Evolutionary conservation across 345 rosid genomes (phyloP).

Genomic region (Cochlearia excelsa): DNA sequence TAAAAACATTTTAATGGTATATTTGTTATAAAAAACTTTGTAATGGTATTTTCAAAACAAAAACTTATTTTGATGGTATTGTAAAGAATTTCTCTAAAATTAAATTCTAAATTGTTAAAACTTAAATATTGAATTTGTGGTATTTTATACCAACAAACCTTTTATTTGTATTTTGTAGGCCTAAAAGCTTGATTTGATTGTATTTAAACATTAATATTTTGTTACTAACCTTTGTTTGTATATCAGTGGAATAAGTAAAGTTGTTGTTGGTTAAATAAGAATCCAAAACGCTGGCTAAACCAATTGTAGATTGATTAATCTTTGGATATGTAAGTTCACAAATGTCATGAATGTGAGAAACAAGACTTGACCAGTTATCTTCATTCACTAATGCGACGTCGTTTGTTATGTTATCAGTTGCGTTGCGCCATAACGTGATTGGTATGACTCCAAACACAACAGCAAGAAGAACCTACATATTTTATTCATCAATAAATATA

Average conservation of each 20-base stretch:
- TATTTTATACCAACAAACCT: too few relatives aligned
- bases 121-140: too few relatives aligned
- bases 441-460: slow-evolving; percentile 14
- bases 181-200: too few relatives aligned
- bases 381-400: slow-evolving; percentile 1
- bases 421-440: slow-evolving; percentile 15
- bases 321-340: neutral
- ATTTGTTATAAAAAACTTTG: too few relatives aligned
- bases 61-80: too few relatives aligned
- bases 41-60: too few relatives aligned
- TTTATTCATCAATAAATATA: too few relatives aligned
- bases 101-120: too few relatives aligned
- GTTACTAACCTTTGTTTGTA: slow-evolving; percentile 25
- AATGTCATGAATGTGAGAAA: slow-evolving; percentile 26
- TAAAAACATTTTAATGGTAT: too few relatives aligned
- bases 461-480: slow-evolving; percentile 10
- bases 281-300: slow-evolving; percentile 30
- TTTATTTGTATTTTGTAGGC: too few relatives aligned
- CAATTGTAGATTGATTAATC: slow-evolving; percentile 5
- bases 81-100: too few relatives aligned
- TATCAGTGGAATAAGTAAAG: slow-evolving; percentile 9
- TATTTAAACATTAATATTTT: too few relatives aligned
- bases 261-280: slow-evolving; percentile 16
- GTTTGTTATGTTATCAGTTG: slow-evolving; percentile 14
- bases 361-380: slow-evolving; percentile 23